phyloP scores from a whole-genome alignment of 441 rosid species.

The Isatis lusitanica region DNA sequence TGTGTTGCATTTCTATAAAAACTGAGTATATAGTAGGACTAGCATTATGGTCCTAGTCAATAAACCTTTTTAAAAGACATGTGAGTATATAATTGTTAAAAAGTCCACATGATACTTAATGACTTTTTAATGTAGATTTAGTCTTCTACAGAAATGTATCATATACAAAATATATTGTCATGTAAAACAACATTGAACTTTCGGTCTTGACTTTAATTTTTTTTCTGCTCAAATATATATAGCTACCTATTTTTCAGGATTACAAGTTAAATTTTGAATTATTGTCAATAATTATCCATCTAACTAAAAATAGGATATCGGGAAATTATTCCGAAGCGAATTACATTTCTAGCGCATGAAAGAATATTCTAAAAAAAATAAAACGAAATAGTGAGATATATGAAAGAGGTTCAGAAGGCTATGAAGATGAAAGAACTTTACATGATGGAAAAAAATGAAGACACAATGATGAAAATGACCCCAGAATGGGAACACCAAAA shows the following conservation, averaged over 20 bases:
- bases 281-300: too few species aligned
- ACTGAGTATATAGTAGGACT: conserved; percentile 12
- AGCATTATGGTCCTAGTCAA: neutral
- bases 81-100: neutral
- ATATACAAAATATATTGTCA: neutral
- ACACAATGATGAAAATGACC: conserved; percentile 28
- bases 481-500: conserved; percentile 22
- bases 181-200: neutral
- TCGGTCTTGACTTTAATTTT: neutral
- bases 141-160: neutral
- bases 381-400: neutral
- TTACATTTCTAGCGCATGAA: too few species aligned
- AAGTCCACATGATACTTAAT: neutral
- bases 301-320: too few species aligned
- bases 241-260: too few species aligned
- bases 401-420: neutral
- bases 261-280: too few species aligned
- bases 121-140: neutral
- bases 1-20: neutral
- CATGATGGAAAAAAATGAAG: neutral
- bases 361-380: too few species aligned
- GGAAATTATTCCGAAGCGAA: too few species aligned
- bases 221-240: neutral
- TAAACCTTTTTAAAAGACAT: neutral
- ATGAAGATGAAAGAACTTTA: neutral